Percentiles rank a stretch among this genome's conserved stretches.
Evolutionary conservation across 495 filamentous ascomycete species (phyloP).

Genomic region (Ascodesmis nigricans): DNA sequence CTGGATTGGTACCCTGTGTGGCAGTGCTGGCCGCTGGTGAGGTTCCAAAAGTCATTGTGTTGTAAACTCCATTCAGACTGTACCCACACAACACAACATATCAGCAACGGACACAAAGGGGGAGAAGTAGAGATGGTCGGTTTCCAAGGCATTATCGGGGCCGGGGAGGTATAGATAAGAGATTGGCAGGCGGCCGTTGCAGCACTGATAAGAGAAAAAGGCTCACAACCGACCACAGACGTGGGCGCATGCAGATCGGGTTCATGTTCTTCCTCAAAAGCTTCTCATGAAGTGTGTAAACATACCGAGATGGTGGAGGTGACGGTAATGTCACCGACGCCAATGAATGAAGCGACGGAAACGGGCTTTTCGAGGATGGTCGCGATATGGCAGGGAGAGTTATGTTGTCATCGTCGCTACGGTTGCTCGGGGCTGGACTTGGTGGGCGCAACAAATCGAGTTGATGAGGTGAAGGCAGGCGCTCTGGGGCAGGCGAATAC

Average conservation of each 20-base stretch:
- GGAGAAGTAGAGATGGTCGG: too few species aligned
- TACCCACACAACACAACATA: background rate
- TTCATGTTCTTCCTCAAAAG: too few species aligned
- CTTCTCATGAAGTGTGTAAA: slow-evolving; percentile 13
- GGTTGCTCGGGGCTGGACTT: slow-evolving; percentile 5
- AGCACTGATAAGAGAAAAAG: slow-evolving; percentile 13
- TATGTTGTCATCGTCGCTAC: slow-evolving; percentile 9
- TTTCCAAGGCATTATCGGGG: too few species aligned
- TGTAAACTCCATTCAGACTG: slow-evolving; percentile 16
- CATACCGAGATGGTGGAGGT: slow-evolving; percentile 20
- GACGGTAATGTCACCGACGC: slow-evolving; percentile 22
- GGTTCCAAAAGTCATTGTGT: slow-evolving; percentile 22
- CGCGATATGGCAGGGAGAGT: slow-evolving; percentile 21
- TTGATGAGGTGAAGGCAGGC: slow-evolving; percentile 21
- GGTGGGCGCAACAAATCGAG: slow-evolving; percentile 16
- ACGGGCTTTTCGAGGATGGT: slow-evolving; percentile 17
- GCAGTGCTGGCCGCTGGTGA: slow-evolving; percentile 21
- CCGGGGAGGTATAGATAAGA: too few species aligned
- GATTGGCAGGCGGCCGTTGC: too few species aligned
- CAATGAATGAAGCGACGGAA: slow-evolving; percentile 18
- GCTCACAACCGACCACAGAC: too few species aligned
- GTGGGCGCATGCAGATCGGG: too few species aligned
- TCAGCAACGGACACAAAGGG: too few species aligned
- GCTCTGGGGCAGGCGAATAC: slow-evolving; percentile 21
- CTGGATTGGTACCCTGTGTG: slow-evolving; percentile 21